Evolutionary conservation across 1,284 basidiomycete species (phyloP), one percentile per base, ranked within the genome.

Genomic region (Sanghuangporus baumii): DNA sequence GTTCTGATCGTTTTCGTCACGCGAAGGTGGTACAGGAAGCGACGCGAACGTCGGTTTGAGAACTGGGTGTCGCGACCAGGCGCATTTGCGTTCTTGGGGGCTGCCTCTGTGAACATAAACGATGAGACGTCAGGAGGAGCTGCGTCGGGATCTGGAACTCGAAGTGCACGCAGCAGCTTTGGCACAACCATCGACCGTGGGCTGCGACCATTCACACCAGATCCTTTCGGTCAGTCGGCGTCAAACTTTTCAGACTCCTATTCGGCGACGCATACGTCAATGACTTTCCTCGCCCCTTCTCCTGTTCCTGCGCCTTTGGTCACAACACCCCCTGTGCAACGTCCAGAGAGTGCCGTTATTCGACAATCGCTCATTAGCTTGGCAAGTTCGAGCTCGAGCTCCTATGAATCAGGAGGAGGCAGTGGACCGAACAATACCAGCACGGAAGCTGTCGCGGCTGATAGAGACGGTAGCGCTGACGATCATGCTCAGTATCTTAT

Each of bases 131-230:
- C 36, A 8, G 31, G 14, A 37, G 46, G 55, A 20, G 61, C 34
- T 18, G 38, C 37, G n/a, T 48, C 38, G 51, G 41, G 18, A 23
- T 23, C 40, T 16, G 52, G 51, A 38, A 56, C 59, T 4, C 43
- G 58, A 14, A 64, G 63, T 37, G 54, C 55, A 6, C 63, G 63
- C 8, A 60, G 58, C 37, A 64, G 63, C 59, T 64, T 64, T 26
- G 63, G 63, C 3, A 64, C 63, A 37, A 60, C 63, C n/a, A 47
- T 52, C 26, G 62, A 63, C 47, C 62, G 55, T 6, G 59, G 58
- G 0, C 47, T 60, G 37, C 46, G 56, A 16, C 61, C 61, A 23
- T 58, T 62, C 23, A 58, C 61, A 12, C 56, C 61, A 5, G 48
- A 58, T 14, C 16, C 55, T 1, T 43, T 62, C 20, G 3, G 9